A percentile compares a stretch with the other conserved stretches of the same genome.
Evolutionary conservation across 2,329 filamentous ascomycete species (phyloP).

Genomic region (Clarireedia hainanense): DNA sequence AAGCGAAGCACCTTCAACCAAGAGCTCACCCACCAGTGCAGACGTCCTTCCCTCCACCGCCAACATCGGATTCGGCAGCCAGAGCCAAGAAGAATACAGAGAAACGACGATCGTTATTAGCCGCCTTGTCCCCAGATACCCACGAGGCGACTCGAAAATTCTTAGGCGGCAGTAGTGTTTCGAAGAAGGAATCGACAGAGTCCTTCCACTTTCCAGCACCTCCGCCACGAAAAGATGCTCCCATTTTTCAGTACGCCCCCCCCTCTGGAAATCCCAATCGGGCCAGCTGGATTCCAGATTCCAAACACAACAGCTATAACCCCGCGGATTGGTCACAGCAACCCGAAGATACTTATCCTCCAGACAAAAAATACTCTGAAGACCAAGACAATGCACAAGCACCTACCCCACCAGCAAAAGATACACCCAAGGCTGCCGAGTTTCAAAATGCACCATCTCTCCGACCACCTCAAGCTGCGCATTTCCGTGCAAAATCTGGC

Average conservation of each 20-base stretch:
- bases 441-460: slow-evolving; percentile 1
- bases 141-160: slow-evolving; percentile 34
- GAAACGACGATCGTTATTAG: slow-evolving; percentile 30
- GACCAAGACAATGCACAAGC: slow-evolving; percentile 15
- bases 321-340: slow-evolving; percentile 20
- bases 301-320: slow-evolving; percentile 23
- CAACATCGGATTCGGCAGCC: slow-evolving; percentile 11
- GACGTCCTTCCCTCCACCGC: slow-evolving; percentile 26
- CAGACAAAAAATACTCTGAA: not conserved
- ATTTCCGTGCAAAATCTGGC: slow-evolving; percentile 15
- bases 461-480: slow-evolving; percentile 14
- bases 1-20: slow-evolving; percentile 54
- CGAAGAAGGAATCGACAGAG: slow-evolving; percentile 21
- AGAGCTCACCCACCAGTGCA: slow-evolving; percentile 32
- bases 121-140: slow-evolving; percentile 18
- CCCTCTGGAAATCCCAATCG: slow-evolving; percentile 34
- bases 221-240: slow-evolving; percentile 37
- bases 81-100: slow-evolving; percentile 42
- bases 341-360: slow-evolving; percentile 16
- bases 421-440: not conserved
- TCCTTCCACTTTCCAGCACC: slow-evolving; percentile 51
- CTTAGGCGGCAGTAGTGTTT: slow-evolving; percentile 17
- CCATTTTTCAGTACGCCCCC: slow-evolving; percentile 53
- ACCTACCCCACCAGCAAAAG: slow-evolving; percentile 7
- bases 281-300: slow-evolving; percentile 5